Base-by-base conservation (phyloP, 768 basidiomycete genomes). In the Podaxis pistillaris region DNA sequence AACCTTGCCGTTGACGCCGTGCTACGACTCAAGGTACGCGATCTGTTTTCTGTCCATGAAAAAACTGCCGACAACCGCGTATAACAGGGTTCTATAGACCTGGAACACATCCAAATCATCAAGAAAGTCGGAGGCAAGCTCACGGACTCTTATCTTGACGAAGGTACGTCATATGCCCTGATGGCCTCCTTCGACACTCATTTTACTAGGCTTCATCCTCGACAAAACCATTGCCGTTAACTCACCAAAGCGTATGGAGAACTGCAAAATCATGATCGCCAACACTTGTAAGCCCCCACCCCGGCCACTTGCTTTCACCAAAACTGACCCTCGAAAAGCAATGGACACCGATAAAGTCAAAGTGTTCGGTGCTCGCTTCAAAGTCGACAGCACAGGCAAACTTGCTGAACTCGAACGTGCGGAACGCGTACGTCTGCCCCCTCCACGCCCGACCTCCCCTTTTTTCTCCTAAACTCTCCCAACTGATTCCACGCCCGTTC, bases 281-380 rank as follows among this genome's bases (percentile, higher is more conserved):
- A 98, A 98, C 70, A 99, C 97, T n/a, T 93, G 96, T 95, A 69
- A 67, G 93, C 76, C 50, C 17, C 22, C 5, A 26, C 17, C 36
- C 38, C 50, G 46, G 19, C 50, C n/a, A 40, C 57, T 2, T 37
- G 40, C 12, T 8, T 15, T 54, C 19, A 11, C 19, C 24, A 26
- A 17, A 62, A 5, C 60, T 55, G 8, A 63, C 37, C 4, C 44
- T 47, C 24, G 52, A 64, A 11, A 66, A 96, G 95, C 97, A 2
- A 98, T 98, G 97, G 97, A 99, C 77, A 99, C 97, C 28, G 97
- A 99, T 78, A 99, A 99, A 76, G 97, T 98, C 81, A 99, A 99
- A 78, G 90, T 99, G 64, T 99, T 99, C 65, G 97, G 97, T 47
- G 96, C 97, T 0, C 85, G 94, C 40, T 88, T 98, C 65, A 94